A percentile compares a stretch with the other conserved stretches of the same genome.
phyloP scores from a whole-genome alignment of 495 filamentous ascomycete species.

The Apodospora peruviana region DNA sequence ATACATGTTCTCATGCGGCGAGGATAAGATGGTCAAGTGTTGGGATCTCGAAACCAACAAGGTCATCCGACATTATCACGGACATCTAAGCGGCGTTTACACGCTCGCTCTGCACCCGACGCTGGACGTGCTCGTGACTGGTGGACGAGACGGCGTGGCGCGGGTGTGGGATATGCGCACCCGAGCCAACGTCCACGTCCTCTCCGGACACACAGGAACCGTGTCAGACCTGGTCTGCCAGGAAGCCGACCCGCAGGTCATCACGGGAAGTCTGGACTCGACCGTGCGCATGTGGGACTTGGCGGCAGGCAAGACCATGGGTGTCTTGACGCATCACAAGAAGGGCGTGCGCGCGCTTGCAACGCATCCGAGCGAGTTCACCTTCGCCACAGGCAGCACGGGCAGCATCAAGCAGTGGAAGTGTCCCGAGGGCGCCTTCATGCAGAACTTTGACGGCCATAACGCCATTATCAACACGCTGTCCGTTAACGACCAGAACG shows the following conservation, averaged over 20 bases:
- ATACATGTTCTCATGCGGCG: constrained; percentile 95
- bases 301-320: constrained; percentile 93
- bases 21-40: constrained; percentile 99
- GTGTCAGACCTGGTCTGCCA: constrained; percentile 87
- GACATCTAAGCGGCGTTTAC: constrained; percentile 94
- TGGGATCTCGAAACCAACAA: constrained; percentile 99
- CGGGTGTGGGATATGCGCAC: constrained; percentile 99
- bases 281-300: constrained; percentile 96
- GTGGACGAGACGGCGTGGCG: constrained; percentile 88
- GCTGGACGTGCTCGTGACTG: constrained; percentile 89
- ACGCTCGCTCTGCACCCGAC: constrained; percentile 86
- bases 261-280: constrained; percentile 82
- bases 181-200: constrained; percentile 87
- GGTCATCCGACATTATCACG: constrained; percentile 97
- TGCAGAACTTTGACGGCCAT: constrained; percentile 98
- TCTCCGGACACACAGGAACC: constrained; percentile 84
- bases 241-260: constrained; percentile 94
- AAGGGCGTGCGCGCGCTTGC: constrained; percentile 87
- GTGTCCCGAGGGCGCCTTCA: constrained; percentile 95
- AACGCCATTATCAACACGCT: constrained; percentile 95
- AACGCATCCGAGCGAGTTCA: constrained; percentile 89
- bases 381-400: constrained; percentile 87
- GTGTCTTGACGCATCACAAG: constrained; percentile 96
- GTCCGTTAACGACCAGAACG: constrained; percentile 89
- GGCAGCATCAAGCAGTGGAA: constrained; percentile 99